These are phyloP conservation scores for Flagelloscypha sp. DNA, from an alignment of 768 basidiomycete species.

Conservation along the genomic window DNA sequence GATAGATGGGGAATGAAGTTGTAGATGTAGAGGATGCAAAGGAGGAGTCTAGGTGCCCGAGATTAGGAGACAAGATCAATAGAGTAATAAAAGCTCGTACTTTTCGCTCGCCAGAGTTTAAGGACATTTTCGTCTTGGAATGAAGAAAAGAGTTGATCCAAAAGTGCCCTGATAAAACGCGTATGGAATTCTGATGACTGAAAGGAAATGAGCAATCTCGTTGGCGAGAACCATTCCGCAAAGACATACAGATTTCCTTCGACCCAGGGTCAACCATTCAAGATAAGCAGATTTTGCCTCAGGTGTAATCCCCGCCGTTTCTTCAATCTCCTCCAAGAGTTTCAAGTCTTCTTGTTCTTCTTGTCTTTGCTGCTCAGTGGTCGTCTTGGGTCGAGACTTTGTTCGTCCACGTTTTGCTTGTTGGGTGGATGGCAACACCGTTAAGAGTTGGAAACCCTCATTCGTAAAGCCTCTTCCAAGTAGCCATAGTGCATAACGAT, in stretches of 20 bases:
- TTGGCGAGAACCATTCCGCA: too few species aligned
- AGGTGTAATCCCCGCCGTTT: too few species aligned
- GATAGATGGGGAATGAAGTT: slow-evolving; percentile 59
- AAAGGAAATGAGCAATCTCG: slow-evolving; percentile 1
- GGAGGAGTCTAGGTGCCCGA: slow-evolving; percentile 18
- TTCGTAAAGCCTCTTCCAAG: too few species aligned
- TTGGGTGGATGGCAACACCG: too few species aligned
- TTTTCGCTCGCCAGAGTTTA: slow-evolving; percentile 68
- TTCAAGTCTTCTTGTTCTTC: slow-evolving; percentile 54
- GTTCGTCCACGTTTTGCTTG: too few species aligned
- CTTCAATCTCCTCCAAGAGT: slow-evolving; percentile 49
- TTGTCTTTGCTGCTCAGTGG: slow-evolving; percentile 45
- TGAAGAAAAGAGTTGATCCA: slow-evolving; percentile 45
- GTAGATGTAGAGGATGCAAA: slow-evolving; percentile 19
- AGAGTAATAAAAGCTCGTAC: slow-evolving; percentile 22
- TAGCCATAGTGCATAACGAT: slow-evolving; percentile 82
- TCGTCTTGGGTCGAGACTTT: too few species aligned
- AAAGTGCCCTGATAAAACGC: slow-evolving; percentile 48
- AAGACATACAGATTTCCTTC: too few species aligned
- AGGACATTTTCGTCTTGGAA: slow-evolving; percentile 42
- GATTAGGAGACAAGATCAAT: slow-evolving; percentile 1
- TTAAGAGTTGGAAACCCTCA: too few species aligned
- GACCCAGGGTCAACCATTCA: too few species aligned
- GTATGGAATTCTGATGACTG: slow-evolving; percentile 61
- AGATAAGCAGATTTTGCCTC: too few species aligned